Percentiles rank a stretch among this genome's conserved stretches.
phyloP scores from a whole-genome alignment of 169 alveolate genomes.

The Cryptosporidium andersoni region DNA sequence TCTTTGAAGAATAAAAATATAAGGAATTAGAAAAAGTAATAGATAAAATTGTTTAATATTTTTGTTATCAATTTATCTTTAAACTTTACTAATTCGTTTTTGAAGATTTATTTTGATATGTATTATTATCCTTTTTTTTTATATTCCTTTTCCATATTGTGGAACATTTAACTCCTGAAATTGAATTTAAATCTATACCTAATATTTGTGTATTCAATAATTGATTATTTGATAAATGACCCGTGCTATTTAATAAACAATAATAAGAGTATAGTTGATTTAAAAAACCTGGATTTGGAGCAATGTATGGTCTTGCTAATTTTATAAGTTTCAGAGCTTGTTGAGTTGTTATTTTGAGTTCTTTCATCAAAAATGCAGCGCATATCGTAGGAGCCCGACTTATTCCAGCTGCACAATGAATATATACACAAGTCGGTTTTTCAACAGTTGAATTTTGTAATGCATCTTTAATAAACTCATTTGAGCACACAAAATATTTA shows the following conservation, averaged over 20 bases:
- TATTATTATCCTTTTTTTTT: slow-evolving; percentile 3
- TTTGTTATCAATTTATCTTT: too few species aligned
- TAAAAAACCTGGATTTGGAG: slow-evolving; percentile 62
- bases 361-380: slow-evolving; percentile 60
- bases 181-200: background rate
- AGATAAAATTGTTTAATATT: too few species aligned
- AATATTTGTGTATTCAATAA: background rate
- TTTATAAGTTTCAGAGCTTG: slow-evolving; percentile 50
- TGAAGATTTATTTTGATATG: background rate
- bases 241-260: background rate
- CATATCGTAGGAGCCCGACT: slow-evolving; percentile 71
- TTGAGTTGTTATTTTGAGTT: slow-evolving; percentile 23
- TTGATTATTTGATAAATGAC: background rate
- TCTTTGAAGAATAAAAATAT: slow-evolving; percentile 22
- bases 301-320: slow-evolving; percentile 45
- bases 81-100: background rate
- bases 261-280: slow-evolving; percentile 28
- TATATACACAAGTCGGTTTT: slow-evolving; percentile 32
- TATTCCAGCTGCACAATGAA: slow-evolving; percentile 71
- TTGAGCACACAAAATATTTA: slow-evolving; percentile 23
- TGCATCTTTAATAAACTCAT: slow-evolving; percentile 48
- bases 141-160: slow-evolving; percentile 17
- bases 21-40: too few species aligned
- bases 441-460: slow-evolving; percentile 21
- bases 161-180: slow-evolving; percentile 24